Evolutionary conservation across 2,329 filamentous ascomycete species (phyloP).

Genomic region (Furcasterigmium furcatum): DNA sequence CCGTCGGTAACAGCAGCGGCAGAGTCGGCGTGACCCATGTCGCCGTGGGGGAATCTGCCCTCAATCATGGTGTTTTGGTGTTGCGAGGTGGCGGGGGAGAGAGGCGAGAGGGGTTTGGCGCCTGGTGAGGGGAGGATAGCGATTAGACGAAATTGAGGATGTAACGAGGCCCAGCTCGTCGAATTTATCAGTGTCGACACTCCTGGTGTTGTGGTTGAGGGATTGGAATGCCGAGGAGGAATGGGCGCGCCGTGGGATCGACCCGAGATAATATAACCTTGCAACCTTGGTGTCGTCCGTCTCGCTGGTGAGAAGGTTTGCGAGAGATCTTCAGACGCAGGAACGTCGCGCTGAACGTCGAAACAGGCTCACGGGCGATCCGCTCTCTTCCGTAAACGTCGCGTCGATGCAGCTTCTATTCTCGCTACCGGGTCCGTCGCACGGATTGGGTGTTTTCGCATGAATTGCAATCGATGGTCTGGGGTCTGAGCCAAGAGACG

Average conservation of each 20-base stretch:
- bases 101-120: neutral
- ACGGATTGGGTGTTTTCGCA: neutral
- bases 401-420: neutral
- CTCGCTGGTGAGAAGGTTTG: slow-evolving; percentile 11
- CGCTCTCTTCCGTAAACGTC: neutral
- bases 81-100: neutral
- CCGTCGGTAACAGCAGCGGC: neutral
- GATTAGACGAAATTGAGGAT: too few species aligned
- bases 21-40: neutral
- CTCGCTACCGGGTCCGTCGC: neutral
- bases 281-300: neutral
- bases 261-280: slow-evolving; percentile 8
- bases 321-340: slow-evolving; percentile 14
- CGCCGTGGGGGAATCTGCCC: slow-evolving; percentile 1
- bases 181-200: neutral
- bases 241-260: neutral
- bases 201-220: neutral
- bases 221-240: neutral
- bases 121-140: neutral
- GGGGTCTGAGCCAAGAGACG: slow-evolving; percentile 3
- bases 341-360: neutral
- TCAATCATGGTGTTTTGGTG: slow-evolving; percentile 3
- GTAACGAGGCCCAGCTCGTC: slow-evolving; percentile 3
- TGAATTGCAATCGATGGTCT: slow-evolving; percentile 1
- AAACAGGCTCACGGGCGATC: slow-evolving; percentile 2